Conservation (phyloP, 495 filamentous ascomycete genomes). For the Aspergillus heteromorphus region DNA sequence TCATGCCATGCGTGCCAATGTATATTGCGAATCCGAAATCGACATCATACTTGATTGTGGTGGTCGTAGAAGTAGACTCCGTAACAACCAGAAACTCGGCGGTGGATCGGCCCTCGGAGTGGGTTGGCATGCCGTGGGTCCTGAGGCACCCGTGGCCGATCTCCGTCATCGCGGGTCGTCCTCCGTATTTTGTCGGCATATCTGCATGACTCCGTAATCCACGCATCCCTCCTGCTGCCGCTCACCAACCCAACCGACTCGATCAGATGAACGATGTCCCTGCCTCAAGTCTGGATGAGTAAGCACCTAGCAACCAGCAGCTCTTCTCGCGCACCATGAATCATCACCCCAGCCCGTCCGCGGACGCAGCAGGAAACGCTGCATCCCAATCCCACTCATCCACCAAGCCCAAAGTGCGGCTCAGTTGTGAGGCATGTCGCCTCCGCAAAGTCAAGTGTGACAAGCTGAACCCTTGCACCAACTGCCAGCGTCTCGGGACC, state of each 20-base stretch:
- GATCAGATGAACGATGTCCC: neutral
- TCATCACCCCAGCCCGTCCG: neutral
- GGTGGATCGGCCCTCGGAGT: too few relatives aligned
- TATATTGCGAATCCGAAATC: neutral
- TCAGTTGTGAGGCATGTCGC: constrained; percentile 25
- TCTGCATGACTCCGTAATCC: too few relatives aligned
- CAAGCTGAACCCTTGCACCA: constrained; percentile 63
- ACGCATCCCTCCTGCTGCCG: too few relatives aligned
- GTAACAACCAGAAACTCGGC: too few relatives aligned
- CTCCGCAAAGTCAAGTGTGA: constrained; percentile 68
- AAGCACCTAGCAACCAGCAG: neutral
- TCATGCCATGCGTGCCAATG: neutral
- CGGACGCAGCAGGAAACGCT: neutral
- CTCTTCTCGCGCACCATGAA: neutral
- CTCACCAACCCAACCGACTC: too few relatives aligned
- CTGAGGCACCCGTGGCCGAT: too few relatives aligned
- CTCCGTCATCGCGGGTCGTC: too few relatives aligned
- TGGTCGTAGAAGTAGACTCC: too few relatives aligned
- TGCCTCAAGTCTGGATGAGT: neutral
- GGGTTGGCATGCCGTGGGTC: too few relatives aligned
- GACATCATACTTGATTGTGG: too few relatives aligned
- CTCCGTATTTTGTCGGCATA: too few relatives aligned
- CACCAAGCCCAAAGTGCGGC: constrained; percentile 6
- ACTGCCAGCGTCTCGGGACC: constrained; percentile 56
- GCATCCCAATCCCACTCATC: neutral